These are phyloP conservation scores for Daldinia childiae DNA, from an alignment of 495 filamentous ascomycete species.

Conservation along the genomic window DNA sequence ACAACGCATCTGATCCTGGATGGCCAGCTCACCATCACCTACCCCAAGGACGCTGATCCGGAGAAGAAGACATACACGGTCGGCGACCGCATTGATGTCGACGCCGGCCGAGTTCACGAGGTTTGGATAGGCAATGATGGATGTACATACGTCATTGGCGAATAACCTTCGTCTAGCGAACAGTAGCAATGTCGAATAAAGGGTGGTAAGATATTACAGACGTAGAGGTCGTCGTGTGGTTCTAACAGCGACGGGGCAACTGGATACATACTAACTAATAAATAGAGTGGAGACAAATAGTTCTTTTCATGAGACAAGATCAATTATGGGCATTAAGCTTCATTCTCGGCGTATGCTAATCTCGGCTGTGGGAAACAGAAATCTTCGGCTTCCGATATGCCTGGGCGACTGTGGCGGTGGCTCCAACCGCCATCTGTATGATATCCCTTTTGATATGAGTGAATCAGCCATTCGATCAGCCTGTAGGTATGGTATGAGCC, in stretches of 20 bases:
- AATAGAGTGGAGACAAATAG: not conserved
- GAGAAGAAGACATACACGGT: conserved; percentile 73
- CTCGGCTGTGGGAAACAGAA: not conserved
- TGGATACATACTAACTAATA: not conserved
- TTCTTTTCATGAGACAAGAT: not conserved
- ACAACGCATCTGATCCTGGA: conserved; percentile 82
- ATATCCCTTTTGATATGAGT: not conserved
- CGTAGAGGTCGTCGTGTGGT: not conserved
- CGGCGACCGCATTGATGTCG: conserved; percentile 80
- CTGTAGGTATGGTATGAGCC: not conserved
- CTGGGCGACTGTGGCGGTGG: not conserved
- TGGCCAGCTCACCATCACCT: conserved; percentile 76
- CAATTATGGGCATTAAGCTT: not conserved
- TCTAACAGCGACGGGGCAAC: not conserved
- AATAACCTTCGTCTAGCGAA: conserved; percentile 60
- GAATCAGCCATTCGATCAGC: conserved; percentile 1
- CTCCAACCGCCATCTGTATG: not conserved
- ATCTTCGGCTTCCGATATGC: not conserved
- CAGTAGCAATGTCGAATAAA: conserved; percentile 45
- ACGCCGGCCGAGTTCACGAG: conserved; percentile 75
- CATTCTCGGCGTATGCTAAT: not conserved
- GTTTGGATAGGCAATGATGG: conserved; percentile 83
- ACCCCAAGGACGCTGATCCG: conserved; percentile 70
- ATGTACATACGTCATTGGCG: conserved; percentile 88
- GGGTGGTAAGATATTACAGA: not conserved